Percentiles rank a stretch among this genome's conserved stretches.
Evolutionary conservation across 2,329 filamentous ascomycete species (phyloP).

Genomic region (Colletotrichum trifolii): DNA sequence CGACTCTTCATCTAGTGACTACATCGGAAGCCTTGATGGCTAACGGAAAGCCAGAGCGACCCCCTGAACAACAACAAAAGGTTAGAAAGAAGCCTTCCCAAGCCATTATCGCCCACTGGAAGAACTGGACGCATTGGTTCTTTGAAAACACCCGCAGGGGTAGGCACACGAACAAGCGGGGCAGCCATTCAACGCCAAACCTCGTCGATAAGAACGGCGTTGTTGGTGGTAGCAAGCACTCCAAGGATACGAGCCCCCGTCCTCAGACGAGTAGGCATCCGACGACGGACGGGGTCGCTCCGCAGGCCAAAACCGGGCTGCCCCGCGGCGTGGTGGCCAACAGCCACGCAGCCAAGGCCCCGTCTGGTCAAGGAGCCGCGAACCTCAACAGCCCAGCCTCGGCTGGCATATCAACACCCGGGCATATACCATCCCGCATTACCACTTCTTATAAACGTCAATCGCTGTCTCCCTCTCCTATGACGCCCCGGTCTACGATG

Average conservation of each 20-base stretch:
- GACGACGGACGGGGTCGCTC: conserved; percentile 48
- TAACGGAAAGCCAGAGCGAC: conserved; percentile 44
- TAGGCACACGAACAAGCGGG: conserved; percentile 59
- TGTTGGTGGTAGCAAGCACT: conserved; percentile 51
- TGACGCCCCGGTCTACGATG: conserved; percentile 89
- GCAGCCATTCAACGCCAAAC: conserved; percentile 70
- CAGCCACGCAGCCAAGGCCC: conserved; percentile 53
- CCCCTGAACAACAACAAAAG: conserved; percentile 53
- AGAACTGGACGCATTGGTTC: conserved; percentile 73
- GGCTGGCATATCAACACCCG: conserved; percentile 42
- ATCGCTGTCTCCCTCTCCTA: conserved; percentile 85
- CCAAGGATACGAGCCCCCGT: conserved; percentile 66
- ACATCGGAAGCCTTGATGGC: conserved; percentile 63
- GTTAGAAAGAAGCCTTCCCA: conserved; percentile 68
- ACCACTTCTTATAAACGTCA: conserved; percentile 72
- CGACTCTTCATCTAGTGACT: conserved; percentile 87
- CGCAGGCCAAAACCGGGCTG: conserved; percentile 55
- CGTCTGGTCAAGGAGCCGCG: conserved; percentile 19
- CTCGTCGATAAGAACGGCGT: conserved; percentile 60
- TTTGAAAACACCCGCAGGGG: conserved; percentile 67
- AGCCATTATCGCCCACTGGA: conserved; percentile 70
- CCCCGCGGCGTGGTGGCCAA: conserved; percentile 64
- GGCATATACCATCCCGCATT: conserved; percentile 46
- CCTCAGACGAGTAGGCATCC: conserved; percentile 71
- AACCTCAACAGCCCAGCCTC: conserved; percentile 43